A percentile compares a stretch with the other conserved stretches of the same genome.
Conservation (phyloP, 768 basidiomycete genomes). For the Erythrobasidium yunnanense region DNA sequence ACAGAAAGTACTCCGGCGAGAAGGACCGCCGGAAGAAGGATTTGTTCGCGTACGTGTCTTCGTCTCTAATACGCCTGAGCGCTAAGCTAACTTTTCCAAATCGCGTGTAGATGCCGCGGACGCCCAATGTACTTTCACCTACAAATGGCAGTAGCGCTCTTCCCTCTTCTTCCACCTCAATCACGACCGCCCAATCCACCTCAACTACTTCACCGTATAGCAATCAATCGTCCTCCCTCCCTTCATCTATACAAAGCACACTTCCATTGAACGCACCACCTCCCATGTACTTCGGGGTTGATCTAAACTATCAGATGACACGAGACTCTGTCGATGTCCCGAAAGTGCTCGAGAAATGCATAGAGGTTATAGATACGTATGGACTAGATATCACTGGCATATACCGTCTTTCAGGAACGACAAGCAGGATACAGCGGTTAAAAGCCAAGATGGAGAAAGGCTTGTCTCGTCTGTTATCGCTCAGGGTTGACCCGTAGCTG, state of each 20-base stretch:
- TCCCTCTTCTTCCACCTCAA: slow-evolving; percentile 31
- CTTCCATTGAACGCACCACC: slow-evolving; percentile 31
- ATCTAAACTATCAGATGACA: slow-evolving; percentile 83
- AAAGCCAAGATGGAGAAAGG: slow-evolving; percentile 79
- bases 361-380: slow-evolving; percentile 78
- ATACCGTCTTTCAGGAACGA: slow-evolving; percentile 84
- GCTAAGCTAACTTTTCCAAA: not conserved
- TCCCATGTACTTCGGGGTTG: slow-evolving; percentile 58
- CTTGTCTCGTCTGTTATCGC: slow-evolving; percentile 39
- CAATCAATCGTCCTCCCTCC: not conserved
- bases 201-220: too few relatives aligned
- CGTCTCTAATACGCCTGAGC: not conserved
- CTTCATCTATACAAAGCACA: too few relatives aligned
- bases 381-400: slow-evolving; percentile 77
- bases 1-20: slow-evolving; percentile 19
- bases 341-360: slow-evolving; percentile 73
- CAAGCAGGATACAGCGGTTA: slow-evolving; percentile 70
- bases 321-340: slow-evolving; percentile 85
- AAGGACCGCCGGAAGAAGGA: slow-evolving; percentile 81
- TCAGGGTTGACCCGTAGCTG: not conserved
- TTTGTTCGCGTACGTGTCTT: slow-evolving; percentile 51
- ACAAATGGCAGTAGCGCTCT: slow-evolving; percentile 39
- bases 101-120: not conserved
- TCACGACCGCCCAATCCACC: too few relatives aligned
- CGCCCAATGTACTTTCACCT: not conserved